A percentile compares a stretch with the other conserved stretches of the same genome.
Evolutionary conservation across 2,329 filamentous ascomycete genomes (phyloP).

Genomic region (Dothistroma pini): DNA sequence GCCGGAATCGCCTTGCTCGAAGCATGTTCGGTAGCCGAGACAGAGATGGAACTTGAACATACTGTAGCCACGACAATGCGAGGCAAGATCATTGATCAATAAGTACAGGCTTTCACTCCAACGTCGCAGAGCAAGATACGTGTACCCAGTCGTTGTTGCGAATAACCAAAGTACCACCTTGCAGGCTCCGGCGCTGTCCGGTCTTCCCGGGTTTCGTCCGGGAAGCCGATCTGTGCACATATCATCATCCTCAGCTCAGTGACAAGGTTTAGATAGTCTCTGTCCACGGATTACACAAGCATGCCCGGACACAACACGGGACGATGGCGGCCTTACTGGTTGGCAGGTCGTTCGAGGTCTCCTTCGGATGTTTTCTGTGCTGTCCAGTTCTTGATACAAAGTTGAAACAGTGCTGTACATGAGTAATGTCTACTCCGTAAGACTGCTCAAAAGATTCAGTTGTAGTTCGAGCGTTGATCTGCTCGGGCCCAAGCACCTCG

Average conservation of each 20-base stretch:
- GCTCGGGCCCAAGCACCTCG: background rate
- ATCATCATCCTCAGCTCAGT: background rate
- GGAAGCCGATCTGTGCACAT: background rate
- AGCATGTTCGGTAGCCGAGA: background rate
- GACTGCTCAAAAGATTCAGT: background rate
- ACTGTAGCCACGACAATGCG: background rate
- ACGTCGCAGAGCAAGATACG: background rate
- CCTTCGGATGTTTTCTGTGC: background rate
- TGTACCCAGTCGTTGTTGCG: background rate
- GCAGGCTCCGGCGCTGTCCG: background rate
- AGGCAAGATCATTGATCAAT: background rate
- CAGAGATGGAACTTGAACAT: too few species aligned
- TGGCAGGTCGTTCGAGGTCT: background rate
- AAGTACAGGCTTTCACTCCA: background rate
- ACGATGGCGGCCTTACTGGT: background rate
- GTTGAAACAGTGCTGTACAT: background rate
- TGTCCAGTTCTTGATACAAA: background rate
- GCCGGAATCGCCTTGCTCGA: background rate
- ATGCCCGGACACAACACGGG: conserved; percentile 1
- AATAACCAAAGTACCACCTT: background rate
- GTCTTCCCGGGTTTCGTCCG: background rate
- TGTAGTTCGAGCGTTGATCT: background rate
- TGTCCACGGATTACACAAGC: background rate
- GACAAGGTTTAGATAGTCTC: background rate
- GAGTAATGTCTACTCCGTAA: conserved; percentile 2